Evolutionary conservation across 2,329 filamentous ascomycete species (phyloP).

Genomic region (Aureobasidium sp.): DNA sequence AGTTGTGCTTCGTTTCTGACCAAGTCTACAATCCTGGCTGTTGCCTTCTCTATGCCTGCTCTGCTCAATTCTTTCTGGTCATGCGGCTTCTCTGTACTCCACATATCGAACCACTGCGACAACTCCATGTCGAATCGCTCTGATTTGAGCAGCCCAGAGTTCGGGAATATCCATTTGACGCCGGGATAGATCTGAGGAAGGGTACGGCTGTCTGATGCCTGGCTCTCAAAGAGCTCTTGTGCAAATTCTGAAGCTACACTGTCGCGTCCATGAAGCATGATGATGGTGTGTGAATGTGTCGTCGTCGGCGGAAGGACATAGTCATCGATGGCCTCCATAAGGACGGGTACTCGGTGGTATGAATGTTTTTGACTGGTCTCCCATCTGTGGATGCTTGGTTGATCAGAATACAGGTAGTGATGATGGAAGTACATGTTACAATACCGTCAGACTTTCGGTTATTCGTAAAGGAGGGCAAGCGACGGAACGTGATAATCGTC

Average conservation of each 20-base stretch:
- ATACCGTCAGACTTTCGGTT: background rate
- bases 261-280: slow-evolving; percentile 42
- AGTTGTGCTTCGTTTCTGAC: background rate
- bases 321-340: background rate
- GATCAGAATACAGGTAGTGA: background rate
- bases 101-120: slow-evolving; percentile 36
- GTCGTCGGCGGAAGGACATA: slow-evolving; percentile 9
- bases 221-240: slow-evolving; percentile 34
- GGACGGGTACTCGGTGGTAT: background rate
- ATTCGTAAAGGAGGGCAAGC: background rate
- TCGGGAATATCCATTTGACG: slow-evolving; percentile 34
- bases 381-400: background rate
- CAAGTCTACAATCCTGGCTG: background rate
- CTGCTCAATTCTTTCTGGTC: slow-evolving; percentile 19
- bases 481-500: background rate
- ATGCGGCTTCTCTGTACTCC: slow-evolving; percentile 24
- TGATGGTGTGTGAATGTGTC: slow-evolving; percentile 39
- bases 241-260: slow-evolving; percentile 36
- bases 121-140: slow-evolving; percentile 24
- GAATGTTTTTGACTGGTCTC: background rate
- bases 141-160: slow-evolving; percentile 21
- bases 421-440: background rate
- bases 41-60: background rate
- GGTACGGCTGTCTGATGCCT: slow-evolving; percentile 23
- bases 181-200: slow-evolving; percentile 29